Evolutionary conservation across 169 alveolate genomes (phyloP).

Genomic region (Babesia ovis): DNA sequence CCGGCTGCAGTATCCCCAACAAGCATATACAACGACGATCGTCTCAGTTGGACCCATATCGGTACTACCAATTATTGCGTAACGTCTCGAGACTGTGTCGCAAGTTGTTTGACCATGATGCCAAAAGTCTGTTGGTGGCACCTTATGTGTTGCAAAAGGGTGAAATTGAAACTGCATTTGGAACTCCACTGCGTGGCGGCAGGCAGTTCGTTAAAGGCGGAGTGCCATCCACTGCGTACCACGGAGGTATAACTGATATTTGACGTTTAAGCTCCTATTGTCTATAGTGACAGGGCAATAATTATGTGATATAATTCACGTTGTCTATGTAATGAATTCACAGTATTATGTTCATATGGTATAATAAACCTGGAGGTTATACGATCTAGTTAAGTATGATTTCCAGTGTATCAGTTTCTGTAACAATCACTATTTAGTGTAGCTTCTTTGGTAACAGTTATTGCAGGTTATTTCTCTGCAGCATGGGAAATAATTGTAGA

Average conservation of each 20-base stretch:
- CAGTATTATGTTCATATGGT: too few species aligned
- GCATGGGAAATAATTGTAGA: too few species aligned
- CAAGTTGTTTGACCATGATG: slow-evolving; percentile 10
- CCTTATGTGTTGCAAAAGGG: slow-evolving; percentile 32
- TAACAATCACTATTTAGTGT: too few species aligned
- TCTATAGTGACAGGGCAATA: too few species aligned
- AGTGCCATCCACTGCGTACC: slow-evolving; percentile 23
- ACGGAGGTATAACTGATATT: not conserved
- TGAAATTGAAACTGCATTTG: slow-evolving; percentile 7
- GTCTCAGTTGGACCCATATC: slow-evolving; percentile 13
- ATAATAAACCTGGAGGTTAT: too few species aligned
- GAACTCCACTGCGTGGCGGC: slow-evolving; percentile 33
- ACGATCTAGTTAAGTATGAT: too few species aligned
- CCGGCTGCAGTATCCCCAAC: not conserved
- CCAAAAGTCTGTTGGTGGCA: slow-evolving; percentile 18
- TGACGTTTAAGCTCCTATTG: too few species aligned
- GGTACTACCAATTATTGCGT: slow-evolving; percentile 27
- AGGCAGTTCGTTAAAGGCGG: slow-evolving; percentile 35
- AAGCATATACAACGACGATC: not conserved
- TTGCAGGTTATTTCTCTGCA: too few species aligned
- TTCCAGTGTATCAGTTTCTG: too few species aligned
- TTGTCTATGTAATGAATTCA: too few species aligned
- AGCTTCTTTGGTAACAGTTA: too few species aligned
- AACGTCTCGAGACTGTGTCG: slow-evolving; percentile 30
- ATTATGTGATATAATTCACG: too few species aligned